Evolutionary conservation across 2,329 filamentous ascomycete genomes (phyloP), one percentile per base, ranked within the genome.

Genomic region (Ciborinia camelliae): DNA sequence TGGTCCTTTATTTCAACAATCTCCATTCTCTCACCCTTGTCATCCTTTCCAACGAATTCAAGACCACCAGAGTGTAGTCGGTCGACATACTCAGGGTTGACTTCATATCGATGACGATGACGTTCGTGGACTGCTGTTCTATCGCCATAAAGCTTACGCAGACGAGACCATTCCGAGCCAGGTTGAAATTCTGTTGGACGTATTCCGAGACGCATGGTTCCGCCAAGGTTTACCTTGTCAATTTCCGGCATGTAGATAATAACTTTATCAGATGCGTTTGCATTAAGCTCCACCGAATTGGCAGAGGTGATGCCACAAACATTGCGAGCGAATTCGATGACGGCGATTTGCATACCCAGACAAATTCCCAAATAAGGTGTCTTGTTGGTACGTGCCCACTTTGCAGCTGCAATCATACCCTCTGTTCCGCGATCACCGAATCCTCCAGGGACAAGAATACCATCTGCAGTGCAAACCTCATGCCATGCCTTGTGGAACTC

Each of bases 191-290:
- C 78, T 0, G 89, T 91, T 18, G 88, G 82, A 30, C 90, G 87
- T 30, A 87, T 83, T 65, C 92, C 67, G 28, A 96, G 85, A 67
- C 92, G 85, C 92, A 96, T 96, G 1, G 91, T 96, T 26, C 90
- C 92, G 62, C 92, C 92, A 77, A 93, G 83, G 68, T 89, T 88
- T n/a, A 81, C 82, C 74, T 87, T 86, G 77, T 90, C 85, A 70
- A 90, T 84, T 76, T 97, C 94, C 2, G 94, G 94, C 95, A 98
- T 99, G 79, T 90, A 94, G 71, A 98, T 85, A 70, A 99, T 86
- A 35, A 91, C 70, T 50, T 69, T 67, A 30, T 75, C 71, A 1
- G 62, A n/a, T 30, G 66, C 70, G 20, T 75, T 65, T 12, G 77
- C 75, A n/a, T 69, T 66, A 3, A 75, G 62, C 57, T 76, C 74